These are phyloP conservation scores for Thraustochytrium sp. DNA, from an alignment of 352 stramenopile species.

Conservation along the genomic window DNA sequence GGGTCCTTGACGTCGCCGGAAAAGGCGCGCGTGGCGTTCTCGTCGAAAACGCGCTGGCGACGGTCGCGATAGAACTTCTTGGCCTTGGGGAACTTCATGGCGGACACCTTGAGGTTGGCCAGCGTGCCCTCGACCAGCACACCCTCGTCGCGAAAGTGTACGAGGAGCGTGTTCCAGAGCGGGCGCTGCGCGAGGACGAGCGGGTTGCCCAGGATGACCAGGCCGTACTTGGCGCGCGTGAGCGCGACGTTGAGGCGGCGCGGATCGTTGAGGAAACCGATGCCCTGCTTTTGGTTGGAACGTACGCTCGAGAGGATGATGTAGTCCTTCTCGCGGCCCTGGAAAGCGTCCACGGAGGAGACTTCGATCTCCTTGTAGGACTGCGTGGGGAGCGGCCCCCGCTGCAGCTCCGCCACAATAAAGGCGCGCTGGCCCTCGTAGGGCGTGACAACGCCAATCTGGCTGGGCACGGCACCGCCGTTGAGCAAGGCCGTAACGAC, in stretches of 20 bases:
- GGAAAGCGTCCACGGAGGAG: conserved; percentile 97
- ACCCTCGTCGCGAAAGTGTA: conserved; percentile 93
- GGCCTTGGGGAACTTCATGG: conserved; percentile 87
- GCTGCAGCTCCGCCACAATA: conserved; percentile 94
- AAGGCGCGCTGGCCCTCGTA: conserved; percentile 97
- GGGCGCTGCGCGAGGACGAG: conserved; percentile 92
- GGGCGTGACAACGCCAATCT: conserved; percentile 95
- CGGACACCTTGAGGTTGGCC: conserved; percentile 89
- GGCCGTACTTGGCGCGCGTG: conserved; percentile 94
- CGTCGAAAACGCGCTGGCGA: conserved; percentile 30
- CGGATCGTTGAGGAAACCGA: conserved; percentile 96
- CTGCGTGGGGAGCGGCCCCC: conserved; percentile 79
- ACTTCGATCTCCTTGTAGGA: conserved; percentile 98
- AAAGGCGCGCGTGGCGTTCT: background rate
- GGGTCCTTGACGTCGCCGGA: conserved; percentile 18
- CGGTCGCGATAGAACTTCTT: conserved; percentile 41
- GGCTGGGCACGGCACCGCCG: conserved; percentile 72
- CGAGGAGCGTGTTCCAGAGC: conserved; percentile 91
- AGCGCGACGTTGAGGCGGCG: conserved; percentile 97
- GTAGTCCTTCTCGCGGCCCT: conserved; percentile 98
- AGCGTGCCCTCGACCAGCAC: conserved; percentile 90
- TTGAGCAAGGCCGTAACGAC: conserved; percentile 94
- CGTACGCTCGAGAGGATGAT: conserved; percentile 96
- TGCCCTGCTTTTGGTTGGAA: conserved; percentile 97
- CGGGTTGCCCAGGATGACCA: conserved; percentile 96